These are phyloP conservation scores for Daldinia childiae DNA, from an alignment of 495 filamentous ascomycete genomes.

Conservation along the genomic window DNA sequence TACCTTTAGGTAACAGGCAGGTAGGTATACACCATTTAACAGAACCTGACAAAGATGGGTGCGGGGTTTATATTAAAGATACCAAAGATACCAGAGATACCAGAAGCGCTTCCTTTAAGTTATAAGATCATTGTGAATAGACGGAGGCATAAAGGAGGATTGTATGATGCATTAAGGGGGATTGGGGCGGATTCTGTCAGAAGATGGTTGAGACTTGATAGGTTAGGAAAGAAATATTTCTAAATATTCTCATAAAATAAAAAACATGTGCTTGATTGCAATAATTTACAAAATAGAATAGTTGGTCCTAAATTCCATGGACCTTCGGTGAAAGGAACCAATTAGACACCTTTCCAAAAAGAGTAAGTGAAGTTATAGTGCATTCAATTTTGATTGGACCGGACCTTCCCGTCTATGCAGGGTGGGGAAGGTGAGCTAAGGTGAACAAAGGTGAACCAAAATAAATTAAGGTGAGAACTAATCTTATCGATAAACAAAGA, in stretches of 20 bases:
- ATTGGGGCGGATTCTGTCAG: not conserved
- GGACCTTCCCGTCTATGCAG: constrained; percentile 19
- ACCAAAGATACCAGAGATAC: constrained; percentile 13
- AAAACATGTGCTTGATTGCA: not conserved
- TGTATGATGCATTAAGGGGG: constrained; percentile 22
- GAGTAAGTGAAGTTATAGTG: constrained; percentile 19
- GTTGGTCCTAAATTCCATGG: not conserved
- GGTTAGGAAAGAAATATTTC: not conserved
- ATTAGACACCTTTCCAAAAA: constrained; percentile 8
- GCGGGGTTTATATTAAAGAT: constrained; percentile 17
- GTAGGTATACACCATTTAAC: constrained; percentile 5
- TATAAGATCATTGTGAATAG: constrained; percentile 19
- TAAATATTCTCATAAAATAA: not conserved
- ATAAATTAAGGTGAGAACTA: constrained; percentile 5
- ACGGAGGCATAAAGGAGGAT: constrained; percentile 14
- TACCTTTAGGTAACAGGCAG: not conserved
- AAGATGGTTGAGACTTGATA: constrained; percentile 1
- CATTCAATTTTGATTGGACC: constrained; percentile 17
- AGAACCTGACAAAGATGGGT: not conserved
- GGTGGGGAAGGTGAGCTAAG: constrained; percentile 15
- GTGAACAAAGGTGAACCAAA: not conserved
- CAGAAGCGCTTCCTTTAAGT: not conserved
- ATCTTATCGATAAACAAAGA: constrained; percentile 21
- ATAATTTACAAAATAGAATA: not conserved
- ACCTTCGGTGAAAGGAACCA: not conserved